These are phyloP conservation scores for Jamesozyma lodderae DNA, from an alignment of 805 yeast species.

Conservation along the genomic window DNA sequence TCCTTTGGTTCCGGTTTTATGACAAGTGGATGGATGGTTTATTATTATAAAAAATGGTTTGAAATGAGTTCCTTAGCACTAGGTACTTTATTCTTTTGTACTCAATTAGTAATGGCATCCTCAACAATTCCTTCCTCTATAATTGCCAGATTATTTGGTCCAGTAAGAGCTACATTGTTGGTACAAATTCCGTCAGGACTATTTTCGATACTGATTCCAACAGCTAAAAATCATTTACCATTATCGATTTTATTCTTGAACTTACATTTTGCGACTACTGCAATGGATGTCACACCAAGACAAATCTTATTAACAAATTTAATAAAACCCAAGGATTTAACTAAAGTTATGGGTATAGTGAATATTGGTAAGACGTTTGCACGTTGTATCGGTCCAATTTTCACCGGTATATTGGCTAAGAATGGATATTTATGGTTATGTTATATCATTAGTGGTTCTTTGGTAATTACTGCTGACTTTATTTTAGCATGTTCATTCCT, in stretches of 20 bases:
- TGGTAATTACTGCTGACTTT: conserved; percentile 35
- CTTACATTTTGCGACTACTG: conserved; percentile 51
- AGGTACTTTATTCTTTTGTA: conserved; percentile 59
- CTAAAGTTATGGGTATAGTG: conserved; percentile 75
- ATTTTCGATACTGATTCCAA: conserved; percentile 47
- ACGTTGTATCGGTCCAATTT: conserved; percentile 68
- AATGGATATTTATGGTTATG: conserved; percentile 38
- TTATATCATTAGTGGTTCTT: conserved; percentile 42
- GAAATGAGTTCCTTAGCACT: conserved; percentile 44
- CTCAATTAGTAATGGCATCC: conserved; percentile 53
- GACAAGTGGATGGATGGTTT: conserved; percentile 83
- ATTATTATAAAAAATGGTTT: conserved; percentile 58
- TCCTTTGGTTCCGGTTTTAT: conserved; percentile 84
- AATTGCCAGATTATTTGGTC: conserved; percentile 61
- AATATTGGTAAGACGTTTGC: conserved; percentile 83
- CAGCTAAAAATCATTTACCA: conserved; percentile 30
- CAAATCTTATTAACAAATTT: conserved; percentile 68
- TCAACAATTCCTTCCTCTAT: conserved; percentile 72
- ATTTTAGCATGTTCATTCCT: conserved; percentile 28
- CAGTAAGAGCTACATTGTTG: conserved; percentile 62
- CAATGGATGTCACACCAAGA: conserved; percentile 91
- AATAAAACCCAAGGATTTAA: conserved; percentile 52
- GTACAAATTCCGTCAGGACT: conserved; percentile 75
- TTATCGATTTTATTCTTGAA: conserved; percentile 44
- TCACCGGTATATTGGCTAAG: conserved; percentile 68